A percentile compares a stretch with the other conserved stretches of the same genome.
phyloP scores from a whole-genome alignment of 1,284 basidiomycete species.

The Ceratobasidium sp. region DNA sequence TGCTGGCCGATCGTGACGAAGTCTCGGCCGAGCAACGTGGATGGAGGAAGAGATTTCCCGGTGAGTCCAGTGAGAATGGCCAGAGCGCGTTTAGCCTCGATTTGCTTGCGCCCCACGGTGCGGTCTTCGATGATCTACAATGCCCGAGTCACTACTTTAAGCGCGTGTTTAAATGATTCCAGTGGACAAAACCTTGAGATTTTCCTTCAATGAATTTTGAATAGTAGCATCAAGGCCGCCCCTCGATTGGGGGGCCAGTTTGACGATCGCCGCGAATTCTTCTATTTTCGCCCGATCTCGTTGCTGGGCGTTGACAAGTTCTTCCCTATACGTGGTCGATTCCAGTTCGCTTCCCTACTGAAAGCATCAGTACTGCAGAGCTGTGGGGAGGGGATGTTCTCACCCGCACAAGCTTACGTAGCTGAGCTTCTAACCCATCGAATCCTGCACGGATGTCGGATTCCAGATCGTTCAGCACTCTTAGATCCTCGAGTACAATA shows the following conservation, averaged over 20 bases:
- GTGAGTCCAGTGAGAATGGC: constrained; percentile 27
- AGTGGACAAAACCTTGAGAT: constrained; percentile 13
- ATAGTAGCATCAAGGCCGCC: not conserved
- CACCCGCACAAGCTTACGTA: constrained; percentile 1
- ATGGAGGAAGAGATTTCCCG: constrained; percentile 26
- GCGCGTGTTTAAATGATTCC: not conserved
- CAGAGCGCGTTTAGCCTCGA: constrained; percentile 10
- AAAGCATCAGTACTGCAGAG: not conserved
- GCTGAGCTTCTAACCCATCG: constrained; percentile 11
- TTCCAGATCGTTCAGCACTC: not conserved
- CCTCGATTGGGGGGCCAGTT: not conserved
- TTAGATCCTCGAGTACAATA: not conserved
- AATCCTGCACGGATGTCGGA: not conserved
- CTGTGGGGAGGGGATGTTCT: not conserved
- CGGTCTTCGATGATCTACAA: constrained; percentile 29
- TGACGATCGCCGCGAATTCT: constrained; percentile 6
- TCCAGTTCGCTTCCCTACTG: constrained; percentile 1
- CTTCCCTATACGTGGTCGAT: constrained; percentile 16
- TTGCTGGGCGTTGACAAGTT: constrained; percentile 8
- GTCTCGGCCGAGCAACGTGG: constrained; percentile 12
- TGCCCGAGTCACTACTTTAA: not conserved
- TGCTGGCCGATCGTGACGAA: constrained; percentile 21
- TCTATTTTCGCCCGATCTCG: constrained; percentile 16
- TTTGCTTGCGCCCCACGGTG: constrained; percentile 8
- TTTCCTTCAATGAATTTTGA: constrained; percentile 8